Evolutionary conservation across 2,329 filamentous ascomycete species (phyloP).

Genomic region (Trichoderma harzianum): DNA sequence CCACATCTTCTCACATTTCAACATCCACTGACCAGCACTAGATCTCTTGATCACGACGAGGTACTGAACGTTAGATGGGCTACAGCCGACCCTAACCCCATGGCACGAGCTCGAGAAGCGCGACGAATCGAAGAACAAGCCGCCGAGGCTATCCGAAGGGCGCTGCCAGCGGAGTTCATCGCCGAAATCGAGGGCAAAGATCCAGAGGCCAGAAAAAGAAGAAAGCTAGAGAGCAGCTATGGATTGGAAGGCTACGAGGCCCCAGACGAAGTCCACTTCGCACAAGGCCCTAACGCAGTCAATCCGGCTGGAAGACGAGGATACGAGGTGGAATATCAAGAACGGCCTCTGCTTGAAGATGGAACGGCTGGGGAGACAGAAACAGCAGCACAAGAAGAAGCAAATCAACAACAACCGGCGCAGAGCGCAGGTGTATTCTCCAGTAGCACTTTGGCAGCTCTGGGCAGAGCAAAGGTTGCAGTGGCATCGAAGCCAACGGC

Average conservation of each 20-base stretch:
- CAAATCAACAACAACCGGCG: constrained; percentile 38
- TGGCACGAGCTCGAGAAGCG: constrained; percentile 89
- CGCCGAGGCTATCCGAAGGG: constrained; percentile 84
- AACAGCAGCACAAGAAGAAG: constrained; percentile 27
- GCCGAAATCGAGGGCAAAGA: constrained; percentile 92
- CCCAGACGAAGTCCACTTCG: constrained; percentile 90
- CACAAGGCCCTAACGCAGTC: constrained; percentile 67
- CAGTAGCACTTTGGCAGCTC: constrained; percentile 72
- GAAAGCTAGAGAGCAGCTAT: constrained; percentile 86
- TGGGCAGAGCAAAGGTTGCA: constrained; percentile 58
- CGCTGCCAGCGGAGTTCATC: constrained; percentile 84
- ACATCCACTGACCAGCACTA: background rate
- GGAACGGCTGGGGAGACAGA: constrained; percentile 46
- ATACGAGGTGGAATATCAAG: constrained; percentile 61
- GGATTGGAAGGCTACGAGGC: constrained; percentile 89
- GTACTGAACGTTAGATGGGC: constrained; percentile 96
- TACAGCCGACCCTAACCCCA: constrained; percentile 91
- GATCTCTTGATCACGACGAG: constrained; percentile 79
- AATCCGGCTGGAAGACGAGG: constrained; percentile 57
- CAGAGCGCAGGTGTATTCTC: constrained; percentile 69
- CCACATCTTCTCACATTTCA: background rate
- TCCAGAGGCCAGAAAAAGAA: constrained; percentile 78
- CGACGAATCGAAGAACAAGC: constrained; percentile 90
- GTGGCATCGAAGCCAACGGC: constrained; percentile 54
- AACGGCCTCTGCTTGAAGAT: constrained; percentile 55